Evolutionary conservation across 495 filamentous ascomycete species (phyloP).

Genomic region (Tuber umbilicatum): DNA sequence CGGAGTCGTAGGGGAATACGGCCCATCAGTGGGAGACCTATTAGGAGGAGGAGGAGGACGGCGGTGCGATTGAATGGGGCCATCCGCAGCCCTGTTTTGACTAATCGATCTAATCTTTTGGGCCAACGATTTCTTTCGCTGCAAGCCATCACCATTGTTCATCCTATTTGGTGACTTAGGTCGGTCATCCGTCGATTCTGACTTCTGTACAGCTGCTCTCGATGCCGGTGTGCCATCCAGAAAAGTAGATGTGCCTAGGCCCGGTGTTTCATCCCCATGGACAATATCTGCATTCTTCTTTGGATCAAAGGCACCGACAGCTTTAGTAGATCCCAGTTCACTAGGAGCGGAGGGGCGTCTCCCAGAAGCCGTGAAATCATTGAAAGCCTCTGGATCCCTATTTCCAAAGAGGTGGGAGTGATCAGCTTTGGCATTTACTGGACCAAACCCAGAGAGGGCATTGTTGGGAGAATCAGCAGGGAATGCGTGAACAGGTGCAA

Average conservation of each 20-base stretch:
- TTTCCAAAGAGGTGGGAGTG: conserved; percentile 75
- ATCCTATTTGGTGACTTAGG: conserved; percentile 34
- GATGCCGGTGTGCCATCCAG: conserved; percentile 89
- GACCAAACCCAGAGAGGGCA: conserved; percentile 79
- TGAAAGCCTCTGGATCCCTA: conserved; percentile 71
- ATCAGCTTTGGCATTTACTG: conserved; percentile 73
- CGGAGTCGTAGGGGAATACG: conserved; percentile 44
- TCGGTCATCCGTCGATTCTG: conserved; percentile 31
- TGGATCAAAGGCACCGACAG: conserved; percentile 51
- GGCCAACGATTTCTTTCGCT: conserved; percentile 87
- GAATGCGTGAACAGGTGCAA: conserved; percentile 95
- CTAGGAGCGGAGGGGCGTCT: conserved; percentile 26
- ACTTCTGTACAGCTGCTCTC: conserved; percentile 63
- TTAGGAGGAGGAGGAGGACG: conserved; percentile 38
- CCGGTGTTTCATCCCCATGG: conserved; percentile 74
- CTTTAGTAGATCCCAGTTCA: not conserved
- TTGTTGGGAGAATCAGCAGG: conserved; percentile 88
- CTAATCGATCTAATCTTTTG: conserved; percentile 71
- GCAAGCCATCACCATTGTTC: conserved; percentile 59
- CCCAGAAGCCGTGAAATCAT: conserved; percentile 58
- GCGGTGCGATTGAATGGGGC: conserved; percentile 40
- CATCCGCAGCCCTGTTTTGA: conserved; percentile 51
- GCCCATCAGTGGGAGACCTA: conserved; percentile 45
- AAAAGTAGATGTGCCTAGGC: conserved; percentile 91
- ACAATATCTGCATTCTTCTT: conserved; percentile 59